phyloP scores from a whole-genome alignment of 2,329 filamentous ascomycete species.

The Penicillium sp. region DNA sequence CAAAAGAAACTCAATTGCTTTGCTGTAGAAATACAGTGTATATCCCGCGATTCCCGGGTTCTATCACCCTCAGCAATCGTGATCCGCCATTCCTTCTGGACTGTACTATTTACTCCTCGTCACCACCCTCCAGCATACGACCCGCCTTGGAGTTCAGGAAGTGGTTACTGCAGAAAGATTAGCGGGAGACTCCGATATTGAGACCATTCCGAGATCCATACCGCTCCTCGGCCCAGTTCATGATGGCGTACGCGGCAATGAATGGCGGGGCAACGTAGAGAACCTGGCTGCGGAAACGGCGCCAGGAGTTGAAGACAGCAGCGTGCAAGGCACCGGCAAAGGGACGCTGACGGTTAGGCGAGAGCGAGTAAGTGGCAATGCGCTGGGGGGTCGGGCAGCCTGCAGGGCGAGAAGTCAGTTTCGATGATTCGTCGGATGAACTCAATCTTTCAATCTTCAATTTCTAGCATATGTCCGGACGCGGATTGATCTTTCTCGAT shows the following conservation, averaged over 20 bases:
- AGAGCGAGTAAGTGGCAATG: slow-evolving; percentile 65
- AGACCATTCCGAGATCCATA: slow-evolving; percentile 40
- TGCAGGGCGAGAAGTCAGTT: slow-evolving; percentile 8
- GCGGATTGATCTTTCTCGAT: too few relatives aligned
- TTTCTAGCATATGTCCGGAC: too few relatives aligned
- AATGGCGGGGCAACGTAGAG: slow-evolving; percentile 83
- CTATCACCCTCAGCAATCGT: too few relatives aligned
- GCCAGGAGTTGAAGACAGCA: slow-evolving; percentile 92
- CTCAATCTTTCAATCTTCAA: too few relatives aligned
- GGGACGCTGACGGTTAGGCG: slow-evolving; percentile 82
- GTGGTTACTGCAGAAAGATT: slow-evolving; percentile 39
- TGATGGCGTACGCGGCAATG: slow-evolving; percentile 68
- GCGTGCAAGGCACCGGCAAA: slow-evolving; percentile 70
- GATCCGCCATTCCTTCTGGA: background rate
- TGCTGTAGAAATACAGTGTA: background rate
- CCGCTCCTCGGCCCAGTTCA: slow-evolving; percentile 90
- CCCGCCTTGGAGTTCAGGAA: slow-evolving; percentile 49
- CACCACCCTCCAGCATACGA: slow-evolving; percentile 31
- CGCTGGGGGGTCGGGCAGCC: slow-evolving; percentile 48
- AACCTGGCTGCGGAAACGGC: slow-evolving; percentile 77
- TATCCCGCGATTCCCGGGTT: too few relatives aligned
- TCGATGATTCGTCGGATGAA: too few relatives aligned
- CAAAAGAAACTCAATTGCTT: too few relatives aligned
- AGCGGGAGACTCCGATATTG: background rate
- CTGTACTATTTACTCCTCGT: slow-evolving; percentile 27